Percentiles rank a stretch among this genome's conserved stretches.
These are phyloP conservation scores for Magnusiomyces fungicola DNA, from an alignment of 1,139 yeast genomes.

Conservation along the genomic window DNA sequence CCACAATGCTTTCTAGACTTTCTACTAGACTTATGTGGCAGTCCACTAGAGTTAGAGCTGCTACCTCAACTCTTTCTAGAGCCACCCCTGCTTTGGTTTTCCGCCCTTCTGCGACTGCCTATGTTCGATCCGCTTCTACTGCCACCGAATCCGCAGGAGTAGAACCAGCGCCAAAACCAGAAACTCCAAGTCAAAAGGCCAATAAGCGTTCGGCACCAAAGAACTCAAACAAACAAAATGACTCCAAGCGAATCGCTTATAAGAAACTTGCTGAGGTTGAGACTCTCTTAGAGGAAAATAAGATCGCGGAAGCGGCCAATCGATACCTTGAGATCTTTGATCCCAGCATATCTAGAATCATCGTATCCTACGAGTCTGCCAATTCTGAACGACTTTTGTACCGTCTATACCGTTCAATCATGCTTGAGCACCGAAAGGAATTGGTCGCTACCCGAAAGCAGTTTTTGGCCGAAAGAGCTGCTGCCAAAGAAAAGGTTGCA, in stretches of 20 bases:
- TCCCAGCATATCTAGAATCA: not conserved
- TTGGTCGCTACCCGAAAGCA: not conserved
- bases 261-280: slow-evolving; percentile 43
- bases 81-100: not conserved
- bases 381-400: not conserved
- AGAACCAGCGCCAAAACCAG: too few relatives aligned
- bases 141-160: not conserved
- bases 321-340: not conserved
- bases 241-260: too few relatives aligned
- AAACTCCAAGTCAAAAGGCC: not conserved
- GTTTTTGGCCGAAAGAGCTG: not conserved
- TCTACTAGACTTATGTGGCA: not conserved
- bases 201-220: not conserved
- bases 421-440: not conserved
- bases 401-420: not conserved
- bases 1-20: not conserved
- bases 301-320: not conserved
- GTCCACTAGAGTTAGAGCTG: not conserved
- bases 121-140: not conserved
- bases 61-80: not conserved
- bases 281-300: slow-evolving; percentile 39
- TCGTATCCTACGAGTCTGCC: not conserved
- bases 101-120: not conserved
- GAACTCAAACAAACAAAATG: not conserved
- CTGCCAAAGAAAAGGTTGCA: not conserved